Evolutionary conservation across 257 asterid genomes (phyloP).

Genomic region (Osmanthus fragrans): DNA sequence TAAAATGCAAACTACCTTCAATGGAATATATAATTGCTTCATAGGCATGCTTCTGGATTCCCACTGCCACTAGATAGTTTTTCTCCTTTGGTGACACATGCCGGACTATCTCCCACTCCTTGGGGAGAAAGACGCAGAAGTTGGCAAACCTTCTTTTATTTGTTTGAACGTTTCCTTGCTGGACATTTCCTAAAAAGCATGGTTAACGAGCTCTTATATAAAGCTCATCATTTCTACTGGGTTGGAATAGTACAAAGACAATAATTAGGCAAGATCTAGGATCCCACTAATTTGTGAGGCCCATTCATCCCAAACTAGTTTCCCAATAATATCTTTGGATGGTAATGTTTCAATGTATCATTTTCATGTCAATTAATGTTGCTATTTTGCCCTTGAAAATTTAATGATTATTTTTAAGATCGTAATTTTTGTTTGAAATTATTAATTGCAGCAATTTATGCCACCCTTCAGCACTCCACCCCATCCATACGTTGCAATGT

Average conservation of each 20-base stretch:
- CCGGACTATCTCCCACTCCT: background rate
- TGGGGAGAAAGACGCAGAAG: background rate
- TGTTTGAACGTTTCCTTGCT: background rate
- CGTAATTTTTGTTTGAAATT: slow-evolving; percentile 9
- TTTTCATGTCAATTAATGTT: background rate
- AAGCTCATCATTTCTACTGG: background rate
- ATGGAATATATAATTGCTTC: background rate
- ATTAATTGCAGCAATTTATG: slow-evolving; percentile 71
- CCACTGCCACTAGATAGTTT: background rate
- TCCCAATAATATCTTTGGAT: background rate
- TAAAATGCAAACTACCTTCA: background rate
- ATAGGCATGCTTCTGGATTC: background rate
- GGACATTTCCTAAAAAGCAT: background rate
- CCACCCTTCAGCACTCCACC: slow-evolving; percentile 98
- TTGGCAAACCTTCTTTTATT: background rate
- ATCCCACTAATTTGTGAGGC: background rate
- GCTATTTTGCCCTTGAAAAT: background rate
- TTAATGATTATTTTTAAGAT: slow-evolving; percentile 5
- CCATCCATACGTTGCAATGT: slow-evolving; percentile 96
- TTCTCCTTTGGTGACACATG: background rate
- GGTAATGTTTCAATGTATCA: background rate
- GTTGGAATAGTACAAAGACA: background rate
- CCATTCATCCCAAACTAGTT: background rate
- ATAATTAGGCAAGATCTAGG: background rate
- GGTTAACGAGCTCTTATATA: background rate